These are phyloP conservation scores for Pseudognaphalium luteoalbum DNA, from an alignment of 129 eudicot species.

Conservation along the genomic window DNA sequence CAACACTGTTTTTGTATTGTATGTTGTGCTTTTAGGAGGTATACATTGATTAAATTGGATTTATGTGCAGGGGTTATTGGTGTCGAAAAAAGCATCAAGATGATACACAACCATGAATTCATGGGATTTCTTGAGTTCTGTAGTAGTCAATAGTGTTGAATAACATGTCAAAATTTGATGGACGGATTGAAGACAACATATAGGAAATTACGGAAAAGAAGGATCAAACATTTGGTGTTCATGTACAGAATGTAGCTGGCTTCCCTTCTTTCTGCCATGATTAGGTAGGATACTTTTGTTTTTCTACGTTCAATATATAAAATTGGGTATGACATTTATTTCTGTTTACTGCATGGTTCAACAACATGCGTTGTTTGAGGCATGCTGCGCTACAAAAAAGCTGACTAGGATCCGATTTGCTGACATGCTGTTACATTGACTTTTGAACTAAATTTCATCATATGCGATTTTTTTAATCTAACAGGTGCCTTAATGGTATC, in stretches of 20 bases:
- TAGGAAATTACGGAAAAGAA: neutral
- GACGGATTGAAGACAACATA: neutral
- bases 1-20: neutral
- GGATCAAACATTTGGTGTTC: neutral
- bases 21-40: neutral
- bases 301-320: neutral
- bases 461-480: too few relatives aligned
- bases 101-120: constrained; percentile 80
- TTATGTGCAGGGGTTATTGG: constrained; percentile 73
- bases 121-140: constrained; percentile 91
- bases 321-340: neutral
- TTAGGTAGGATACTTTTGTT: constrained; percentile 20
- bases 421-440: neutral
- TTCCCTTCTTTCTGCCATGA: neutral
- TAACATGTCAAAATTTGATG: neutral
- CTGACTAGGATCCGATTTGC: neutral
- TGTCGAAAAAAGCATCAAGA: constrained; percentile 59
- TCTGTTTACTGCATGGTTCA: neutral
- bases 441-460: too few relatives aligned
- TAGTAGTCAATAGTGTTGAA: constrained; percentile 45
- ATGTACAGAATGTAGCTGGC: constrained; percentile 21
- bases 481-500: neutral
- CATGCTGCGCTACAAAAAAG: neutral
- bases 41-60: neutral
- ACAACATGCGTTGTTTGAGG: neutral